These are phyloP conservation scores for Phytophthora sansomeana DNA, from an alignment of 352 stramenopile species.

Conservation along the genomic window DNA sequence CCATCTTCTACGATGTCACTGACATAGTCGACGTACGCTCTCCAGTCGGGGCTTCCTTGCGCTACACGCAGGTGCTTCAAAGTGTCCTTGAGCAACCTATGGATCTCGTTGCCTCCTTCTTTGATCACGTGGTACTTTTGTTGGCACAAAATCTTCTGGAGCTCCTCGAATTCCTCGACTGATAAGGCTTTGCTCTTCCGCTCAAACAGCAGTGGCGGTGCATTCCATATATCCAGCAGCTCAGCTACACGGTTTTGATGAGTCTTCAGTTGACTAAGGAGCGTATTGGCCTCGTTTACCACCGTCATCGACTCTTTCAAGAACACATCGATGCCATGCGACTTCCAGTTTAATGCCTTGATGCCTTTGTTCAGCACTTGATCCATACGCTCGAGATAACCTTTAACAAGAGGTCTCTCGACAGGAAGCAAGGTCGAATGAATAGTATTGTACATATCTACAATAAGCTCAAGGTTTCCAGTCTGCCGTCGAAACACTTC, in stretches of 20 bases:
- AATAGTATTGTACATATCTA: slow-evolving; percentile 95
- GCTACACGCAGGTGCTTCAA: slow-evolving; percentile 91
- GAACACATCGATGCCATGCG: slow-evolving; percentile 93
- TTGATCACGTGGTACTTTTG: slow-evolving; percentile 90
- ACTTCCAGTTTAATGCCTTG: slow-evolving; percentile 94
- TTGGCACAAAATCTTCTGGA: slow-evolving; percentile 75
- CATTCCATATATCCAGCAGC: slow-evolving; percentile 81
- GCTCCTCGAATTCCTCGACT: slow-evolving; percentile 87
- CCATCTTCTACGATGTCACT: slow-evolving; percentile 92
- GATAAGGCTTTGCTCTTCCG: slow-evolving; percentile 83
- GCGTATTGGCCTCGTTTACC: slow-evolving; percentile 88
- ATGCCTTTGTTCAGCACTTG: slow-evolving; percentile 90
- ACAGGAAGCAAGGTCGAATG: slow-evolving; percentile 89
- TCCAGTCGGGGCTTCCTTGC: slow-evolving; percentile 92
- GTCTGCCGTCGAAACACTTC: slow-evolving; percentile 93
- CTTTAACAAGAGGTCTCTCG: slow-evolving; percentile 89
- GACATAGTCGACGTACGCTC: slow-evolving; percentile 93
- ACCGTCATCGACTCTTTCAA: slow-evolving; percentile 90
- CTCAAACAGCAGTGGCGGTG: slow-evolving; percentile 85
- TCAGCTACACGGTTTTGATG: slow-evolving; percentile 86
- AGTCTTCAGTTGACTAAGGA: slow-evolving; percentile 90
- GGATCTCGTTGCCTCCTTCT: slow-evolving; percentile 89
- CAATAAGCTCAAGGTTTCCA: slow-evolving; percentile 93
- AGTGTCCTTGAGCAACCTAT: slow-evolving; percentile 91
- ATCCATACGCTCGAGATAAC: slow-evolving; percentile 92